Conservation (phyloP, 345 rosid species). For the Carallia pectinifolia region DNA sequence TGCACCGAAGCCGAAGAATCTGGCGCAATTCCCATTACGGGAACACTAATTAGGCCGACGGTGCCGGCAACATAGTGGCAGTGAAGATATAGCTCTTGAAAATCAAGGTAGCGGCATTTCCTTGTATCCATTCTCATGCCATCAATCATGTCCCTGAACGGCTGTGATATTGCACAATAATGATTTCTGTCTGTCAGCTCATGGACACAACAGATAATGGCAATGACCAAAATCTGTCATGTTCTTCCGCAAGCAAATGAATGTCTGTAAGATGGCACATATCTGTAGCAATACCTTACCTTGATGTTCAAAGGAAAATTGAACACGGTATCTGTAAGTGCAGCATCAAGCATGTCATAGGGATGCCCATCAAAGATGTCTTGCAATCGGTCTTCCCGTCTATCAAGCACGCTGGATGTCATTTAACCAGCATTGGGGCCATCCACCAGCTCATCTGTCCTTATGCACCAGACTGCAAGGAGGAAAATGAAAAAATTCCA, state of each 20-base stretch:
- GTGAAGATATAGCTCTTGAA: slow-evolving; percentile 53
- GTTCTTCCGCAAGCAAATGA: too few relatives aligned
- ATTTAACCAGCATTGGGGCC: slow-evolving; percentile 49
- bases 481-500: neutral
- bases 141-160: slow-evolving; percentile 61
- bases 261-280: neutral
- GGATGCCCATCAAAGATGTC: slow-evolving; percentile 57
- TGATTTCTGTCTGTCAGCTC: neutral
- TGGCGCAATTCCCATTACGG: slow-evolving; percentile 57
- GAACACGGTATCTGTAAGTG: slow-evolving; percentile 48
- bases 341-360: slow-evolving; percentile 60
- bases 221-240: neutral
- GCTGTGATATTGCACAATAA: slow-evolving; percentile 24
- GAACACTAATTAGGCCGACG: slow-evolving; percentile 59
- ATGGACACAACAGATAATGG: neutral
- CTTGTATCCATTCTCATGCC: slow-evolving; percentile 64
- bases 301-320: slow-evolving; percentile 52
- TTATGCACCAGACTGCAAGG: slow-evolving; percentile 57
- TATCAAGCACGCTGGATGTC: slow-evolving; percentile 42
- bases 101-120: slow-evolving; percentile 43
- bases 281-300: slow-evolving; percentile 37
- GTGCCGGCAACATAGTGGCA: slow-evolving; percentile 62
- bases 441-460: slow-evolving; percentile 60
- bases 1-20: slow-evolving; percentile 37
- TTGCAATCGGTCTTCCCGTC: slow-evolving; percentile 58